Conservation (phyloP, 306 rosid genomes). For the Prunus mira region DNA sequence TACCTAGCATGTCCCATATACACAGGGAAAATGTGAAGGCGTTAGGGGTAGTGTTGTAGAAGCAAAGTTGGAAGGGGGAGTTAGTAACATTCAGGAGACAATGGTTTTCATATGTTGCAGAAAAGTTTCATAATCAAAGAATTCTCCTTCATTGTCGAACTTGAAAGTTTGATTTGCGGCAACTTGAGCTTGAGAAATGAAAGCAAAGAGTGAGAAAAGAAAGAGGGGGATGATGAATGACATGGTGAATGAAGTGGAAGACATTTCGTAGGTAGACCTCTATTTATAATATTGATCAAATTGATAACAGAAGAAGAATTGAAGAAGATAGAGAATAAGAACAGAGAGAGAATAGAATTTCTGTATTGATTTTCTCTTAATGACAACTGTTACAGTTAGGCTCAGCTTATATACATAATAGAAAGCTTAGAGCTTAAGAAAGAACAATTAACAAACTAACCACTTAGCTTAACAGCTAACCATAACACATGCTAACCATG, state of each 20-base stretch:
- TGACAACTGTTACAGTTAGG: no score
- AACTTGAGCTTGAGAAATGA: slow-evolving; percentile 32
- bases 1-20: slow-evolving; percentile 9
- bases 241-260: not conserved
- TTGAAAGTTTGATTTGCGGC: slow-evolving; percentile 44
- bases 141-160: slow-evolving; percentile 35
- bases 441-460: no score
- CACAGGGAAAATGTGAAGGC: slow-evolving; percentile 49
- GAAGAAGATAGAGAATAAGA: no score
- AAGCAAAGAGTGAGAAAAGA: slow-evolving; percentile 18
- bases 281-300: no score
- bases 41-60: slow-evolving; percentile 62
- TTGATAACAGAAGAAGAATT: no score
- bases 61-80: slow-evolving; percentile 45
- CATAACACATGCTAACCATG: no score
- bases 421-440: no score
- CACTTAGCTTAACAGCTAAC: no score
- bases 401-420: no score
- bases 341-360: no score
- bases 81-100: slow-evolving; percentile 30
- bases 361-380: no score
- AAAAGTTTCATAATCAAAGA: slow-evolving; percentile 42
- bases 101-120: slow-evolving; percentile 29
- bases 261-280: not conserved
- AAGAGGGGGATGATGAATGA: slow-evolving; percentile 17